Evolutionary conservation across 768 basidiomycete species (phyloP), one percentile per base, ranked within the genome.

Genomic region (Suillus tomentosus): DNA sequence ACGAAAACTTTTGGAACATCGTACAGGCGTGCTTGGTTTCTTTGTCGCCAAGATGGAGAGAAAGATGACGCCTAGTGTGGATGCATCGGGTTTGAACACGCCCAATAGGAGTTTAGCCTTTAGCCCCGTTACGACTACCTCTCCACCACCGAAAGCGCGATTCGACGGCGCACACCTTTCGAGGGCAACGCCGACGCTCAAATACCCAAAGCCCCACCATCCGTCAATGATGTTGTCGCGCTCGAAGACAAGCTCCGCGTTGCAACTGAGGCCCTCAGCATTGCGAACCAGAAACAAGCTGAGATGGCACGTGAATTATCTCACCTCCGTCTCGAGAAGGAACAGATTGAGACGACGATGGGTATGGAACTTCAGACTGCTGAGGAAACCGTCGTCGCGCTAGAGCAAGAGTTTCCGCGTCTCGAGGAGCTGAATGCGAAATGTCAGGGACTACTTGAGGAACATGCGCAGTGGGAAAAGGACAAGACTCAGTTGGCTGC

Each of bases 81-180:
- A 85, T 60, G 42, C 65, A 53, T 87, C 85, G 37, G 85, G 85
- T 2, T 81, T 83, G 70, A 80, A 81, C 65, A 85, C 84, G 3
- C 84, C 84, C 0, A 82, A 77, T 66, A 76, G 81, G 39, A 84
- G 76, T 63, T 82, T 84, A 3, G 77, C 82, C 19, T 78, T 84
- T 69, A 87, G 84, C 68, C 84, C 86, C 0, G 75, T 77, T 24
- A 82, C 22, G 7, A 50, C 81, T 53, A 66, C 75, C 15, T 78
- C 82, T 1, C 75, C 81, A 14, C 77, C 84, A 6, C 77, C 82
- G n/a, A 81, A 79, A 48, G 69, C 78, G 10, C 86, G 85, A 45
- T 95, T 95, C 72, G 91, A 92, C 61, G 92, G 92, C 14, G 86
- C 89, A 0, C 92, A 94, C 77, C 80, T 95, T 94, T 94, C 67